Evolutionary conservation across 2,329 filamentous ascomycete species (phyloP), one percentile per base, ranked within the genome.

Genomic region (Cladosporium sp.): DNA sequence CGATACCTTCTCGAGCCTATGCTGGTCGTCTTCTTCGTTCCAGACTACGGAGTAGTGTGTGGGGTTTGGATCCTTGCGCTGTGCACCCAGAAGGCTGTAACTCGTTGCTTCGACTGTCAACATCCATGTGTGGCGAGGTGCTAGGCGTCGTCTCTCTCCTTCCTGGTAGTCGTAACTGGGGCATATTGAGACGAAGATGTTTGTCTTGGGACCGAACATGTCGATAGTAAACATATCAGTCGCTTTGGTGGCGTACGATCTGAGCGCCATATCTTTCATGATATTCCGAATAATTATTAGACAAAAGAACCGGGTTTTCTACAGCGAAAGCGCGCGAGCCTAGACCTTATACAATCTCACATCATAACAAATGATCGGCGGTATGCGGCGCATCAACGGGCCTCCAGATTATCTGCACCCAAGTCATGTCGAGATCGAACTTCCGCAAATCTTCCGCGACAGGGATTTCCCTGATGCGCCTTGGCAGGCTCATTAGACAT

Each of bases 241-340:
- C 39, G 39, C 39, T 46, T 21, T 21, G 39, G 39, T 46, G 39
- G 39, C n/a, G 39, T 21, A 46, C 39, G 39, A 46, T 13, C n/a
- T 46, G 39, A 21, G n/a, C 18, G n/a, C n/a, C 8, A 46, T 21
- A 13, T 21, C 3, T 46, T 21, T 46, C 10, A 21, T n/a, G n/a
- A 46, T 11, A 4, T 21, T n/a, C 21, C n/a, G 39, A n/a, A n/a
- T 21, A 21, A n/a, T 13, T 54, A 11, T n/a, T 7, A 32, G 7
- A 53, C 8, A 13, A 5, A 5, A n/a, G 16, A 54, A 32, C 51
- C 5, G 8, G 7, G 32, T n/a, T 21, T 53, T 5, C 7, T 21
- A 32, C 26, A 21, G 14, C 26, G n/a, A 54, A 14, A 32, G 51
- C 83, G 51, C 83, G 84, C 81, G 79, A 81, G 73, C 71, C 82